Base-by-base conservation (phyloP, 2,329 filamentous ascomycete species). In the Colletotrichum siamense region DNA sequence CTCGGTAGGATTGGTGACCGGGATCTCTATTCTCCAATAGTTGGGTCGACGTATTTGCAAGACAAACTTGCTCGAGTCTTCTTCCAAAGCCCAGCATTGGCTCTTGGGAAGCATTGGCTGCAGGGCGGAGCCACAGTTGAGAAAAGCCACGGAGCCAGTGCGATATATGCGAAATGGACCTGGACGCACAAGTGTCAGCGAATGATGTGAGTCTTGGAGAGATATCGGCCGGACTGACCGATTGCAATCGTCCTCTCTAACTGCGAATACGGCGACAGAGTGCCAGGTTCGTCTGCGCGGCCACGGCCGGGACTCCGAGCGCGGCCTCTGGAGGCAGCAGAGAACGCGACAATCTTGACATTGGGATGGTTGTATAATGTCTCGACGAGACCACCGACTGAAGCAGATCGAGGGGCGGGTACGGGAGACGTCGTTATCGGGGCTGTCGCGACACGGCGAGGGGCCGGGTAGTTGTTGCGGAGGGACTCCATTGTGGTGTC, bases 61-160 rank as follows among this genome's bases (percentile, higher is more conserved):
- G n/a, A 98, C 94, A 79, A 98, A 98, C 79, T 93, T 91, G 84
- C 88, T 95, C 55, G 94, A 94, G 72, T 93, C 91, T 73, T 95
- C 94, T 83, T 98, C 95, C 36, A 98, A 94, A 83, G 95, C 98
- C 96, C 96, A 98, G 82, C 95, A 98, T 84, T 98, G 96, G 75
- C 95, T 98, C 83, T 95, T 95, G 28, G 95, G 95, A 69, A 98
- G 87, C 77, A 98, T 97, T 13, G 96, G 94, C 81, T 97, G 95
- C 22, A 98, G 89, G 18, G 96, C 93, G 71, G 92, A 92, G 76
- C 95, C 95, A 78, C 95, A 98, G 84, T 94, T 96, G 12, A 98
- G 89, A 81, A 98, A 98, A 15, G 95, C 95, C 18, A 97, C 95
- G 12, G 95, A 95, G 24, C 95, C 95, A 39, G 97, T 94, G 80